A percentile compares a stretch with the other conserved stretches of the same genome.
Evolutionary conservation across 805 yeast species (phyloP).

Genomic region (Cyberlindnera euphorbiiphila): DNA sequence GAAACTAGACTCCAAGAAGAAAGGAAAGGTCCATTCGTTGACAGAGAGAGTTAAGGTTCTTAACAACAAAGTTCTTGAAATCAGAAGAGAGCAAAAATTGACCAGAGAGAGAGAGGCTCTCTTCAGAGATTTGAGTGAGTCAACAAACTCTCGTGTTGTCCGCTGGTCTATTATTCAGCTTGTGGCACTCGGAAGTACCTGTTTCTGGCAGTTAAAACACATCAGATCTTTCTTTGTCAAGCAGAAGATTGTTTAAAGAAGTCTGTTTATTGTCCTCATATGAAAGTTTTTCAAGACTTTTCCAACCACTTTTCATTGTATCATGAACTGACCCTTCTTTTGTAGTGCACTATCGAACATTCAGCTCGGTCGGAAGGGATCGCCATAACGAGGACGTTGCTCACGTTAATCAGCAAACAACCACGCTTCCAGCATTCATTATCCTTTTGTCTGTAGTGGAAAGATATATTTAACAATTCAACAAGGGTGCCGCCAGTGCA

Average conservation of each 20-base stretch:
- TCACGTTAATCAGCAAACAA: too few species aligned
- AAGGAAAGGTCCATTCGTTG: constrained; percentile 49
- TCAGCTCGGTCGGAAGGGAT: too few species aligned
- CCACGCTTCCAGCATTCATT: too few species aligned
- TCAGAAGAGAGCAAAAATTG: constrained; percentile 60
- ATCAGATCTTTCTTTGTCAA: constrained; percentile 74
- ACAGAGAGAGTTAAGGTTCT: constrained; percentile 55
- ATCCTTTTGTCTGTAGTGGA: too few species aligned
- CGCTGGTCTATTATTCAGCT: constrained; percentile 72
- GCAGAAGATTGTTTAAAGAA: constrained; percentile 51
- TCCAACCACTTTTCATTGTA: too few species aligned
- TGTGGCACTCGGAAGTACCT: constrained; percentile 58
- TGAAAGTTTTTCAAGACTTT: too few species aligned
- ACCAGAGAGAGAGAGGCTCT: constrained; percentile 72
- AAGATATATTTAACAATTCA: too few species aligned
- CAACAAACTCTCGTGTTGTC: constrained; percentile 64
- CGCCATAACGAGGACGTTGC: too few species aligned
- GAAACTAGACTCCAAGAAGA: constrained; percentile 65
- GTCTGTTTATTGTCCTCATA: too few species aligned
- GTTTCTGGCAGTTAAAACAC: constrained; percentile 71
- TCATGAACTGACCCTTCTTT: too few species aligned
- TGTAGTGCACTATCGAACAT: too few species aligned
- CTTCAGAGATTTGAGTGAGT: constrained; percentile 70
- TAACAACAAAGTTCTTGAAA: constrained; percentile 52
- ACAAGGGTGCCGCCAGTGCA: too few species aligned